Percentiles rank a stretch among this genome's conserved stretches.
These are phyloP conservation scores for Penicillium janthinellum DNA, from an alignment of 2,329 filamentous ascomycete genomes.

Conservation along the genomic window DNA sequence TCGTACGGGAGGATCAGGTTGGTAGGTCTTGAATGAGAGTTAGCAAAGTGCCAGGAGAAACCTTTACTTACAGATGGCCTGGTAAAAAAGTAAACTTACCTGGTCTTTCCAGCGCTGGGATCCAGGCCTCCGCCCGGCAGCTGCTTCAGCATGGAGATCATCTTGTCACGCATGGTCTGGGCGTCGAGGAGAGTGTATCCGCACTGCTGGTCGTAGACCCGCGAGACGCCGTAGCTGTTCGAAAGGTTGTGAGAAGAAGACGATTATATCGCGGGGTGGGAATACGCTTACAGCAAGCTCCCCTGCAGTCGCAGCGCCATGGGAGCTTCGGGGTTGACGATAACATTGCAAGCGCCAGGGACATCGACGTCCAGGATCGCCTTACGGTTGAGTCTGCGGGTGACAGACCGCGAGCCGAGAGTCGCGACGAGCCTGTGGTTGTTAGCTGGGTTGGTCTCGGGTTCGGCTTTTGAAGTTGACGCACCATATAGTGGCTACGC, in stretches of 20 bases:
- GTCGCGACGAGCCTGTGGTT: slow-evolving; percentile 82
- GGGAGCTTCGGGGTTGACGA: slow-evolving; percentile 79
- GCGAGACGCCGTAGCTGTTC: slow-evolving; percentile 71
- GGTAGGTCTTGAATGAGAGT: slow-evolving; percentile 50
- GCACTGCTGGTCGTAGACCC: slow-evolving; percentile 86
- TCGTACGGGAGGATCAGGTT: slow-evolving; percentile 79
- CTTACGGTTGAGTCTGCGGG: slow-evolving; percentile 77
- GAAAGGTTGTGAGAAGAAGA: slow-evolving; percentile 18
- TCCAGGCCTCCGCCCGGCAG: slow-evolving; percentile 65
- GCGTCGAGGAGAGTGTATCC: slow-evolving; percentile 81
- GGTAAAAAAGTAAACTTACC: slow-evolving; percentile 53
- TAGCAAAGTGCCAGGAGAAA: slow-evolving; percentile 49
- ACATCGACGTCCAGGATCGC: slow-evolving; percentile 88
- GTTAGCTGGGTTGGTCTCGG: slow-evolving; percentile 23
- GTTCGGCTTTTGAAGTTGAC: slow-evolving; percentile 22
- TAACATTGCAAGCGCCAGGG: slow-evolving; percentile 82
- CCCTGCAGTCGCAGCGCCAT: slow-evolving; percentile 89
- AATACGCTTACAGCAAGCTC: slow-evolving; percentile 68
- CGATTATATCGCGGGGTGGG: not conserved
- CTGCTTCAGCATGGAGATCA: slow-evolving; percentile 67
- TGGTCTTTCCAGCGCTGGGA: slow-evolving; percentile 68
- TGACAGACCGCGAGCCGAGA: slow-evolving; percentile 69
- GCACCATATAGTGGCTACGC: slow-evolving; percentile 92
- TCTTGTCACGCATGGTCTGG: slow-evolving; percentile 71
- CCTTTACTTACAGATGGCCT: too few relatives aligned